phyloP scores from a whole-genome alignment of 176 grass and related monocot species.

The Avena eriantha region DNA sequence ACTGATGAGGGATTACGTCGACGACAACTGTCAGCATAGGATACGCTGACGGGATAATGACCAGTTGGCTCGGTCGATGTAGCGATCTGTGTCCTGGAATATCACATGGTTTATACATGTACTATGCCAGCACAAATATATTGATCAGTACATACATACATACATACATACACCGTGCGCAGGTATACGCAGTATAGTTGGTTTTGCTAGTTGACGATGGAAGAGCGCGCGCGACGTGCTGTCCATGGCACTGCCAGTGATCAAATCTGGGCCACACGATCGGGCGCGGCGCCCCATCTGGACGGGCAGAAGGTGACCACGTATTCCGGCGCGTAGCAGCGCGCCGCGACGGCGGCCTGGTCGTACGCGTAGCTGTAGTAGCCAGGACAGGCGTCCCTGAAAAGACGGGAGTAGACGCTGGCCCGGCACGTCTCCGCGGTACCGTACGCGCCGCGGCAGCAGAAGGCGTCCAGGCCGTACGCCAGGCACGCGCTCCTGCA shows the following conservation, averaged over 20 bases:
- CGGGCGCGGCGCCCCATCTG: conserved; percentile 41
- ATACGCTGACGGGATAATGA: too few species aligned
- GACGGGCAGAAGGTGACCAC: conserved; percentile 74
- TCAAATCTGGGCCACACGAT: conserved; percentile 40
- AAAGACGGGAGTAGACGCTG: conserved; percentile 77
- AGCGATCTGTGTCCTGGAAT: background rate
- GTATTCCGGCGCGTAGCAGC: conserved; percentile 69
- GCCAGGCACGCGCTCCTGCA: conserved; percentile 95
- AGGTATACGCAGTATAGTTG: background rate
- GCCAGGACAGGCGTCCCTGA: conserved; percentile 75
- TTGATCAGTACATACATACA: background rate
- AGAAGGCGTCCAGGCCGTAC: conserved; percentile 74
- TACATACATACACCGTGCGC: background rate
- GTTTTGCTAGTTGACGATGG: background rate
- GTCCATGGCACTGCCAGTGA: background rate
- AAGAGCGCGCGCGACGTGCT: background rate
- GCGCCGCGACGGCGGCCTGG: conserved; percentile 53
- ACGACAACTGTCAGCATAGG: too few species aligned
- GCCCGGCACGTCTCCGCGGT: conserved; percentile 64
- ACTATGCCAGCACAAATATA: background rate
- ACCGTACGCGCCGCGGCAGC: conserved; percentile 73
- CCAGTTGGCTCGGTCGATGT: too few species aligned
- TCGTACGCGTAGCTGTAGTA: conserved; percentile 89
- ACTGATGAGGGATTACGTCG: too few species aligned
- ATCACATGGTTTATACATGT: background rate